Percentiles rank a stretch among this genome's conserved stretches.
phyloP scores from a whole-genome alignment of 805 yeast genomes.

The Geotrichum ghanense region DNA sequence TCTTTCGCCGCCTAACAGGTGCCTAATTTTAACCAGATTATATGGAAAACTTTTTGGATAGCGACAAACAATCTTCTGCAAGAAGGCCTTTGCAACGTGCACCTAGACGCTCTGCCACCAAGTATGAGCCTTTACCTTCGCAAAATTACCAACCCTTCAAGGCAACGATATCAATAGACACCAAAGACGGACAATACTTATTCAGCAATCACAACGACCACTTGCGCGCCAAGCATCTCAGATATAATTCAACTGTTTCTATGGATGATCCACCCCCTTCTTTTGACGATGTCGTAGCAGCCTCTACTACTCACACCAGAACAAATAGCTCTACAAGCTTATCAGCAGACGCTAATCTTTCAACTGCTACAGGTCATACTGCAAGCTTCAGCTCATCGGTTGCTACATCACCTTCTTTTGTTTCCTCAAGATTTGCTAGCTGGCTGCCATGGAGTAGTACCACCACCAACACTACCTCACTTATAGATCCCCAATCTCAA shows the following conservation, averaged over 20 bases:
- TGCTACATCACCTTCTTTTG: too few relatives aligned
- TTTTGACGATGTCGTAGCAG: neutral
- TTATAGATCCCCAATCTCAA: neutral
- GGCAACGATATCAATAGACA: neutral
- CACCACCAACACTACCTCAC: neutral
- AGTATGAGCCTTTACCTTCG: neutral
- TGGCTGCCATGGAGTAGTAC: neutral
- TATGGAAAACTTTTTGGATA: neutral
- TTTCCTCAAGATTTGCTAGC: neutral
- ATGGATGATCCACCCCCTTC: conserved; percentile 1
- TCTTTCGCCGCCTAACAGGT: too few relatives aligned
- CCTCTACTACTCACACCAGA: neutral
- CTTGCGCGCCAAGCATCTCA: neutral
- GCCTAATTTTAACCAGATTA: too few relatives aligned
- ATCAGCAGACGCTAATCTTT: neutral
- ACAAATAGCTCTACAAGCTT: neutral
- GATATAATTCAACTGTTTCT: neutral
- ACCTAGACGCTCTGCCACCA: neutral
- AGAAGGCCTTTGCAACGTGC: neutral
- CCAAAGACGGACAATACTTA: neutral
- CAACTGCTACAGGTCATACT: neutral
- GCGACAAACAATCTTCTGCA: neutral
- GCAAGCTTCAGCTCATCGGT: neutral
- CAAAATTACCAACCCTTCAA: neutral
- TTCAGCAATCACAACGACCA: neutral